These are phyloP conservation scores for Selaginella tamariscina DNA, from an alignment of 75 land plant genomes.

Conservation along the genomic window DNA sequence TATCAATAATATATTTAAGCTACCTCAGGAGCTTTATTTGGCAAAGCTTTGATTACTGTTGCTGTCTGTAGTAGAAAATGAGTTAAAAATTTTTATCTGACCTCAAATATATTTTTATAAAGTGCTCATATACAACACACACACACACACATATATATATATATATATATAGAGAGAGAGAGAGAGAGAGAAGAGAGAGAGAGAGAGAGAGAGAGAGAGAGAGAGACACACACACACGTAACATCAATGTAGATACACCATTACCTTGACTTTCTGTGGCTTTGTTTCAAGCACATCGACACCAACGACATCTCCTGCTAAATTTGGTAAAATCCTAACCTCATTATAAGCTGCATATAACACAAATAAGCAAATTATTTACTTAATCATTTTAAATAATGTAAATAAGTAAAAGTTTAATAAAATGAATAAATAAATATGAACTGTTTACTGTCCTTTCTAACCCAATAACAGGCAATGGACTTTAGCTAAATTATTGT, in stretches of 20 bases:
- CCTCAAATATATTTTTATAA: neutral
- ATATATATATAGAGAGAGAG: neutral
- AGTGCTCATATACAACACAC: neutral
- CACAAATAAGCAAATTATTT: neutral
- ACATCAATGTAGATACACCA: neutral
- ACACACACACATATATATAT: neutral
- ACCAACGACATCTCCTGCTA: neutral
- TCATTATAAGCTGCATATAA: neutral
- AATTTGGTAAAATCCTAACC: neutral
- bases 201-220: neutral
- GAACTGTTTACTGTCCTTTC: no score
- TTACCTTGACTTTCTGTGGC: no score
- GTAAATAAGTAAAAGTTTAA: no score
- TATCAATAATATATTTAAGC: neutral
- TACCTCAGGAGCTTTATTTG: no score
- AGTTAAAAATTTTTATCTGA: neutral
- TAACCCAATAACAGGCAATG: no score
- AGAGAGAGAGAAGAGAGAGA: neutral
- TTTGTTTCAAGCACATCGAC: neutral
- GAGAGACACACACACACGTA: neutral
- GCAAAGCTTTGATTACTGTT: no score
- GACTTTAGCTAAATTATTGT: no score
- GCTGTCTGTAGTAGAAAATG: no score
- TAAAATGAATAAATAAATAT: no score
- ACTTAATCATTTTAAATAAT: no score